Conservation (phyloP, 2,329 filamentous ascomycete species). For the Exophiala bonariae region DNA sequence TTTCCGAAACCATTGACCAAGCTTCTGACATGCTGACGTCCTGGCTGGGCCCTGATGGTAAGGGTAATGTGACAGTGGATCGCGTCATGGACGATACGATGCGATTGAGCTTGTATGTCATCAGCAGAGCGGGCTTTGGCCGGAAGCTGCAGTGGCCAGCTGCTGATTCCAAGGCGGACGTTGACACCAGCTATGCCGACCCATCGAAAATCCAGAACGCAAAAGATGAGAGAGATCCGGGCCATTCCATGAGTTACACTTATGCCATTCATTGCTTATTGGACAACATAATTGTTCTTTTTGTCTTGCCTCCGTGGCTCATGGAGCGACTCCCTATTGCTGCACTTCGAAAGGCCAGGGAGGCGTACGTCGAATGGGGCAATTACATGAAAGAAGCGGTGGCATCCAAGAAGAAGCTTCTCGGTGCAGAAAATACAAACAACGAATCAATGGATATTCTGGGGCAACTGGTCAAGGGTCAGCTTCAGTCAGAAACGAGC, state of each 20-base stretch:
- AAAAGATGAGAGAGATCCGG: slow-evolving; percentile 34
- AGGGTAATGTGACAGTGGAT: slow-evolving; percentile 51
- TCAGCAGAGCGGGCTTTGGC: slow-evolving; percentile 72
- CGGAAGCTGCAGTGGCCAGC: slow-evolving; percentile 59
- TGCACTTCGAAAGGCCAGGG: slow-evolving; percentile 51
- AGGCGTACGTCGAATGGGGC: slow-evolving; percentile 63
- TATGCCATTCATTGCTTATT: slow-evolving; percentile 62
- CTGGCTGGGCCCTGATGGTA: slow-evolving; percentile 52
- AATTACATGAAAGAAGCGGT: slow-evolving; percentile 71
- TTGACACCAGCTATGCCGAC: slow-evolving; percentile 46
- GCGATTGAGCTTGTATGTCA: slow-evolving; percentile 59
- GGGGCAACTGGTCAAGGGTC: slow-evolving; percentile 52
- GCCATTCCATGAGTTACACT: slow-evolving; percentile 66
- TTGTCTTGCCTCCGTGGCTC: slow-evolving; percentile 61
- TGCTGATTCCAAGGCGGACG: slow-evolving; percentile 42
- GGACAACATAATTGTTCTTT: slow-evolving; percentile 62
- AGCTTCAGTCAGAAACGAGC: slow-evolving; percentile 28
- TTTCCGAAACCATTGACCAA: slow-evolving; percentile 63
- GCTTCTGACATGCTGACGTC: slow-evolving; percentile 60
- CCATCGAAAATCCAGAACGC: slow-evolving; percentile 31
- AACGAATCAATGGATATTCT: slow-evolving; percentile 58
- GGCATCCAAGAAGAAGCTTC: slow-evolving; percentile 57
- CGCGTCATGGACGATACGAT: slow-evolving; percentile 66
- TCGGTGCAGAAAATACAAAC: slow-evolving; percentile 36
- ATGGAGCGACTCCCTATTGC: slow-evolving; percentile 54